Percentiles rank a stretch among this genome's conserved stretches.
These are phyloP conservation scores for Heterococcus sp. DNA, from an alignment of 108 stramenopile genomes.

Conservation along the genomic window DNA sequence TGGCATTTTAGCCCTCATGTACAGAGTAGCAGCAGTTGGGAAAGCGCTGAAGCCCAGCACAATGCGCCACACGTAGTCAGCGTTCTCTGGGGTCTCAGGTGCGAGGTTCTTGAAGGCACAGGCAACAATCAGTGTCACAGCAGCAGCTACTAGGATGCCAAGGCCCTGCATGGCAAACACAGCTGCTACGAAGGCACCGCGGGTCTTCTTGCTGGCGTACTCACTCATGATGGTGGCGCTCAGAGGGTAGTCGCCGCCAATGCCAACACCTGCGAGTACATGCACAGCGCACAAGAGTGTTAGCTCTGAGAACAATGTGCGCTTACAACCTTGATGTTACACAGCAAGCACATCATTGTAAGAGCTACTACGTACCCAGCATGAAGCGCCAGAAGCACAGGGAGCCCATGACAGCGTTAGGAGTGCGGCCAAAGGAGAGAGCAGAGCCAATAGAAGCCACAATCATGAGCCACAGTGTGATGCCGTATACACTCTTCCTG, in stretches of 20 bases:
- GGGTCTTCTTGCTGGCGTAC: neutral
- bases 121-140: neutral
- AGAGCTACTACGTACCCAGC: neutral
- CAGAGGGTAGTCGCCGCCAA: neutral
- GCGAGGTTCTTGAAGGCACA: neutral
- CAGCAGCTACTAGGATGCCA: neutral
- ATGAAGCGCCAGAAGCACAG: slow-evolving; percentile 1
- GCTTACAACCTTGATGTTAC: neutral
- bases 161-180: neutral
- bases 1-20: neutral
- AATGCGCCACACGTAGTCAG: neutral
- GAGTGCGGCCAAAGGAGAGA: neutral
- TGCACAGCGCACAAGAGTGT: no score
- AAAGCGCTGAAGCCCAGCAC: neutral
- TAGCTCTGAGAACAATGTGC: no score
- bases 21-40: neutral
- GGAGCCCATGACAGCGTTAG: neutral
- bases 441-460: neutral
- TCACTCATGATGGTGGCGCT: neutral
- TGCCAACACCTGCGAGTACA: neutral
- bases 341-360: neutral
- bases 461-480: neutral
- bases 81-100: neutral
- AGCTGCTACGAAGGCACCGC: neutral
- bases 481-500: neutral